Conservation (phyloP, 495 filamentous ascomycete species). For the Podospora fimiseda region DNA sequence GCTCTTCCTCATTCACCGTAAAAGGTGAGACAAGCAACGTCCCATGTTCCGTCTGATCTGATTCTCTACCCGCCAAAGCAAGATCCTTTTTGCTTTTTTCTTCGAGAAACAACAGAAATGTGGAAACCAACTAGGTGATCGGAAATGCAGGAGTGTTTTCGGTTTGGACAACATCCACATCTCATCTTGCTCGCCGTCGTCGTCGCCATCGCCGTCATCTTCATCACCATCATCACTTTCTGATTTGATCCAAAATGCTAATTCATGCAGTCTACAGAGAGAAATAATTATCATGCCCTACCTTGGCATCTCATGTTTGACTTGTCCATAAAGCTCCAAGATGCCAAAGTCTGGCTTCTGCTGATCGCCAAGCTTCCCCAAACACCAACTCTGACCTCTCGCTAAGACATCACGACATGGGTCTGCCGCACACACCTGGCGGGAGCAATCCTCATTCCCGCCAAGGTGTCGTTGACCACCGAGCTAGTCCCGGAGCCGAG, state of each 20-base stretch:
- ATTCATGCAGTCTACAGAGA: too few species aligned
- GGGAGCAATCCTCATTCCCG: too few species aligned
- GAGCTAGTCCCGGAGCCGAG: conserved; percentile 26
- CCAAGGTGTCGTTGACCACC: too few species aligned
- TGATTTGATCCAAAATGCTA: too few species aligned
- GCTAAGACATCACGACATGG: conserved; percentile 8
- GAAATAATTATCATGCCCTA: too few species aligned
- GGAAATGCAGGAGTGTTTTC: too few species aligned
- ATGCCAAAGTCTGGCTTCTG: neutral
- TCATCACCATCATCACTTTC: too few species aligned
- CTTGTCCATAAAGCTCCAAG: neutral
- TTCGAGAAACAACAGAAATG: neutral
- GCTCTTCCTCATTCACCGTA: conserved; percentile 18
- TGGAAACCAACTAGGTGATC: too few species aligned
- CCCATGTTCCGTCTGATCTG: conserved; percentile 33
- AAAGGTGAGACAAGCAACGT: conserved; percentile 25
- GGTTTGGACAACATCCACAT: too few species aligned
- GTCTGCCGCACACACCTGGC: neutral
- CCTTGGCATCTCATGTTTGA: neutral
- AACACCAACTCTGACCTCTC: neutral
- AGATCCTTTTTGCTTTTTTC: neutral
- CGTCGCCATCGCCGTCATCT: too few species aligned
- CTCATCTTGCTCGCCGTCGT: too few species aligned
- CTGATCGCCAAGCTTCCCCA: conserved; percentile 1
- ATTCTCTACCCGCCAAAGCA: conserved; percentile 7